These are phyloP conservation scores for Millerago galiae DNA, from an alignment of 805 yeast genomes.

Conservation along the genomic window DNA sequence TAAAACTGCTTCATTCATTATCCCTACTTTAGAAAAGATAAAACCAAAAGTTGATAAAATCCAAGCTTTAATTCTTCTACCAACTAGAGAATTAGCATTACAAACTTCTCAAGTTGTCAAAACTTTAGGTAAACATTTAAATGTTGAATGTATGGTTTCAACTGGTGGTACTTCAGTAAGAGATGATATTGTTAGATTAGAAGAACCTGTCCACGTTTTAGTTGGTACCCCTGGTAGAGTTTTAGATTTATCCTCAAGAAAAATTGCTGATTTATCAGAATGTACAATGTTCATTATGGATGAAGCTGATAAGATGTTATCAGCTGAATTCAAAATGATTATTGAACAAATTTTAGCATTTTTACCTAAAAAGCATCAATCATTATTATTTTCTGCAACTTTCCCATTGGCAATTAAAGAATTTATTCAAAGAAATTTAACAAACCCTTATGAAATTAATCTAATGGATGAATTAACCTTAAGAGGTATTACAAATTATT, in stretches of 20 bases:
- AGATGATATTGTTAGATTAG: slow-evolving; percentile 90
- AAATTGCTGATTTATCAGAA: slow-evolving; percentile 77
- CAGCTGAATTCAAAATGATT: slow-evolving; percentile 81
- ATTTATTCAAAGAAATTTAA: slow-evolving; percentile 86
- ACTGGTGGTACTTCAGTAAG: slow-evolving; percentile 95
- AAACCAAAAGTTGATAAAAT: slow-evolving; percentile 79
- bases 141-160: slow-evolving; percentile 92
- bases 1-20: slow-evolving; percentile 94
- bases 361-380: slow-evolving; percentile 77
- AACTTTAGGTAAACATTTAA: slow-evolving; percentile 90
- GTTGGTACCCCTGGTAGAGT: slow-evolving; percentile 99
- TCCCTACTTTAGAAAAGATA: slow-evolving; percentile 84
- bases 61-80: slow-evolving; percentile 90
- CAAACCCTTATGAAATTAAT: slow-evolving; percentile 91
- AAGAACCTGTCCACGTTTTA: slow-evolving; percentile 87
- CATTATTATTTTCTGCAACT: slow-evolving; percentile 87
- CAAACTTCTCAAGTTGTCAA: slow-evolving; percentile 97
- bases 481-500: slow-evolving; percentile 94
- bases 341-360: slow-evolving; percentile 80
- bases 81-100: slow-evolving; percentile 95
- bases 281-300: slow-evolving; percentile 93
- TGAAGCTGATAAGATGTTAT: slow-evolving; percentile 96
- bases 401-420: slow-evolving; percentile 92
- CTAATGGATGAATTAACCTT: slow-evolving; percentile 96
- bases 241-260: slow-evolving; percentile 84